phyloP scores from a whole-genome alignment of 805 yeast genomes.

The Candida piceae region DNA sequence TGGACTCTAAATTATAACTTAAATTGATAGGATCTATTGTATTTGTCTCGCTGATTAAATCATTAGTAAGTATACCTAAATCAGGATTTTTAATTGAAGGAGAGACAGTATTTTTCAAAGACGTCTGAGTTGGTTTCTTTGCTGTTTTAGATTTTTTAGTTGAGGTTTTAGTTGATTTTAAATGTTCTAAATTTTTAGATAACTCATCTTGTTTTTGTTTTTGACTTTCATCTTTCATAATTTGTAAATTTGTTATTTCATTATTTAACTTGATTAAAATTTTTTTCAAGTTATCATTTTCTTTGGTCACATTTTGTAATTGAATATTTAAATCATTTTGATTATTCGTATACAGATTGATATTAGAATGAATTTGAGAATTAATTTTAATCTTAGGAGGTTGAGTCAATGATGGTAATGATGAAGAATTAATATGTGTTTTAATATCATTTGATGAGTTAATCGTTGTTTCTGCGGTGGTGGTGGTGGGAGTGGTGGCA shows the following conservation, averaged over 20 bases:
- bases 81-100: too few species aligned
- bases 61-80: slow-evolving; percentile 2
- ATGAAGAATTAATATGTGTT: too few species aligned
- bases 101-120: too few species aligned
- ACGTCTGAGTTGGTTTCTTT: too few species aligned
- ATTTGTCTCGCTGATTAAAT: slow-evolving; percentile 12
- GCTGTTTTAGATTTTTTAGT: neutral
- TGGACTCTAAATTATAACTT: slow-evolving; percentile 27
- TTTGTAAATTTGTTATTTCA: slow-evolving; percentile 32
- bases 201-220: neutral
- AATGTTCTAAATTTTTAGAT: neutral
- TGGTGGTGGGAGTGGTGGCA: too few species aligned
- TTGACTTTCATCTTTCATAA: slow-evolving; percentile 19
- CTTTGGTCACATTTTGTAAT: slow-evolving; percentile 37
- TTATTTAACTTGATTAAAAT: slow-evolving; percentile 35
- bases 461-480: too few species aligned
- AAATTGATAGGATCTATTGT: slow-evolving; percentile 30
- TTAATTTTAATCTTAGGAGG: slow-evolving; percentile 21
- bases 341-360: slow-evolving; percentile 28
- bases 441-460: too few species aligned
- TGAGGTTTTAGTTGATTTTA: neutral
- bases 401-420: too few species aligned
- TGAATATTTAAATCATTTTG: slow-evolving; percentile 31
- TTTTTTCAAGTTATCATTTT: slow-evolving; percentile 39
- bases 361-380: slow-evolving; percentile 33